These are phyloP conservation scores for Kwoniella newhampshirensis DNA, from an alignment of 768 basidiomycete species.

Conservation along the genomic window DNA sequence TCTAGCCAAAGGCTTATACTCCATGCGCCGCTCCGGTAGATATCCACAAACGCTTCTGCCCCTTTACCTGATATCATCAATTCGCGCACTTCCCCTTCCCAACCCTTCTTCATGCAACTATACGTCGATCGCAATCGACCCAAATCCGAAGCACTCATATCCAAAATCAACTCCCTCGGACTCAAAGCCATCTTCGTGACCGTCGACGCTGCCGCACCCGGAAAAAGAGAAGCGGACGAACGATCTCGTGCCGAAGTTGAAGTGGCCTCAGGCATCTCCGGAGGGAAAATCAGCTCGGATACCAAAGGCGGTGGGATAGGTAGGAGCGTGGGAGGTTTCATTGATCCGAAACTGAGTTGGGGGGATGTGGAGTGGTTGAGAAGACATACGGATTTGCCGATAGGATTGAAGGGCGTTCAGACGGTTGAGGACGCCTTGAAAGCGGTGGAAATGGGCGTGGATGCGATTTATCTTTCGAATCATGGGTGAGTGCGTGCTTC, in stretches of 20 bases:
- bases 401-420: constrained; percentile 59
- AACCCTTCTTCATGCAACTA: constrained; percentile 55
- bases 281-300: constrained; percentile 49
- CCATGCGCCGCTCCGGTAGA: constrained; percentile 30
- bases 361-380: constrained; percentile 60
- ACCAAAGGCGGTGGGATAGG: constrained; percentile 53
- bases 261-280: constrained; percentile 51
- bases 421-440: constrained; percentile 73
- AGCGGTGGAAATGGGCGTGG: constrained; percentile 76
- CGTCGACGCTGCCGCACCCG: constrained; percentile 52
- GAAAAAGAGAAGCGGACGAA: constrained; percentile 53
- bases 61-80: constrained; percentile 49
- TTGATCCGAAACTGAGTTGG: constrained; percentile 53
- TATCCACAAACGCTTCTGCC: constrained; percentile 54
- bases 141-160: constrained; percentile 49
- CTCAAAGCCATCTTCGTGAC: constrained; percentile 53
- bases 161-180: constrained; percentile 44
- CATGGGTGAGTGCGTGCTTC: constrained; percentile 61
- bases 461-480: constrained; percentile 85
- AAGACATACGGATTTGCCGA: constrained; percentile 55
- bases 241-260: constrained; percentile 50
- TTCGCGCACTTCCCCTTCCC: constrained; percentile 20
- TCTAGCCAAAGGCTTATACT: not conserved
- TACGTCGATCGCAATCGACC: constrained; percentile 47
- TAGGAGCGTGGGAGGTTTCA: constrained; percentile 49